Base-by-base conservation (phyloP, 257 asterid genomes). In the Leptodermis oblonga region DNA sequence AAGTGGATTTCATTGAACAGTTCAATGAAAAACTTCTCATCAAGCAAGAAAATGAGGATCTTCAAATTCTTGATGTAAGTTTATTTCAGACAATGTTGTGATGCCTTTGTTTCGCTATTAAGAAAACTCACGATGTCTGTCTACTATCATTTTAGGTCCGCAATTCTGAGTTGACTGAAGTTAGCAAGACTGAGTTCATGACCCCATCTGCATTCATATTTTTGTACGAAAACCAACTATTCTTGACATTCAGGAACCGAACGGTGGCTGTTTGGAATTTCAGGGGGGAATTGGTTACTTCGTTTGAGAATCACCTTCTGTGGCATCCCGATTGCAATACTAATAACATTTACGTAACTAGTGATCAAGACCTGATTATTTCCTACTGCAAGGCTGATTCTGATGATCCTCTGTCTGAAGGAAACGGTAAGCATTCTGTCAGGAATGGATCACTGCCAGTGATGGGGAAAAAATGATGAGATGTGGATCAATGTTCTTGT, bases 251-350 rank as follows among this genome's bases (percentile, higher is more conserved):
- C 79, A 84, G 97, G 86, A 87, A 90, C 71, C 86, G 97, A 68
- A 87, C 97, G 0, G 99, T 94, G 36, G 97, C 99, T 62, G 99
- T 94, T 68, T 94, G 99, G 99, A 94, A 94, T 88, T 94, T 94
- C 84, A 81, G 99, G 18, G 99, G 99, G 70, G 97, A 94, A 86
- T 92, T 94, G 20, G 99, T 94, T 67, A 91, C 99, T 26, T 91
- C 97, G 2, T 94, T 94, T 65, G 97, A 94, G 84, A 97, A 91
- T 71, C 99, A 94, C 79, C 96, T 94, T 59, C 81, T 94, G 62
- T 91, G 97, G 97, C 99, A 94, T 82, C 97, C 99, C 31, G 97
- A 94, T 82, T 94, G 99, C 87, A 91, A 94, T 72, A 94, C 99
- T 17, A 94, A 91, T 84, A 94, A 94, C 84, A 94, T 94, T 58